Conservation (phyloP, 2,329 filamentous ascomycete genomes). For the Metarhizium album region DNA sequence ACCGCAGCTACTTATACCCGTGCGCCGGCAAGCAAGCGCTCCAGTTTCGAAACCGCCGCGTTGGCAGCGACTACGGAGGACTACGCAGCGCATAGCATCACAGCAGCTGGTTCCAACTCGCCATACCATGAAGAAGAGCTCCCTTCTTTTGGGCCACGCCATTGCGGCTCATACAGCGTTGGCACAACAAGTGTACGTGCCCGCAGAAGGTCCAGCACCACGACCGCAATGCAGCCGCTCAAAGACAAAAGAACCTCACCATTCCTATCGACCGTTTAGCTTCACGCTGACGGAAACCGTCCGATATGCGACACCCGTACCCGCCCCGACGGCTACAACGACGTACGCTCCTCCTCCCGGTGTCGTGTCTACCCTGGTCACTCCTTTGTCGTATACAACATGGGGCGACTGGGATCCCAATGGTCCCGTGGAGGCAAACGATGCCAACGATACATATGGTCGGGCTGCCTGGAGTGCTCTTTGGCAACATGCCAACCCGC, state of each 20-base stretch:
- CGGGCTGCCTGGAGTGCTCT: constrained; percentile 21
- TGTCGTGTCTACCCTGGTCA: constrained; percentile 14
- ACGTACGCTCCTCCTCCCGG: constrained; percentile 20
- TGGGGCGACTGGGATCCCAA: constrained; percentile 25
- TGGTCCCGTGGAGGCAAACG: constrained; percentile 15
- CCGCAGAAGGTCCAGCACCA: constrained; percentile 16
- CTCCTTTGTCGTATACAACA: constrained; percentile 20
- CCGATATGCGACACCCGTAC: constrained; percentile 20
- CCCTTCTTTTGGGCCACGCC: not conserved
- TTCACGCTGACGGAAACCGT: constrained; percentile 22
- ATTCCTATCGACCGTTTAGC: constrained; percentile 18
- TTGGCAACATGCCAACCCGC: constrained; percentile 22
- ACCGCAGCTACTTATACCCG: not conserved
- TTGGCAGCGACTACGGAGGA: not conserved
- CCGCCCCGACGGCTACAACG: constrained; percentile 18
- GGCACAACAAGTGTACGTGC: constrained; percentile 17
- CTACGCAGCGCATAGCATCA: no score
- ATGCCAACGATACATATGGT: constrained; percentile 20
- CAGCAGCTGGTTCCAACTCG: not conserved
- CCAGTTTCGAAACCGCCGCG: not conserved
- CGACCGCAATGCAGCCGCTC: constrained; percentile 16
- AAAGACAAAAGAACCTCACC: constrained; percentile 14
- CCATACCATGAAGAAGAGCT: constrained; percentile 1
- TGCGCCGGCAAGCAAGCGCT: not conserved
- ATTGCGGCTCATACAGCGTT: constrained; percentile 5